A percentile compares a stretch with the other conserved stretches of the same genome.
These are phyloP conservation scores for Clitopilus hobsonii DNA, from an alignment of 768 basidiomycete species.

Conservation along the genomic window DNA sequence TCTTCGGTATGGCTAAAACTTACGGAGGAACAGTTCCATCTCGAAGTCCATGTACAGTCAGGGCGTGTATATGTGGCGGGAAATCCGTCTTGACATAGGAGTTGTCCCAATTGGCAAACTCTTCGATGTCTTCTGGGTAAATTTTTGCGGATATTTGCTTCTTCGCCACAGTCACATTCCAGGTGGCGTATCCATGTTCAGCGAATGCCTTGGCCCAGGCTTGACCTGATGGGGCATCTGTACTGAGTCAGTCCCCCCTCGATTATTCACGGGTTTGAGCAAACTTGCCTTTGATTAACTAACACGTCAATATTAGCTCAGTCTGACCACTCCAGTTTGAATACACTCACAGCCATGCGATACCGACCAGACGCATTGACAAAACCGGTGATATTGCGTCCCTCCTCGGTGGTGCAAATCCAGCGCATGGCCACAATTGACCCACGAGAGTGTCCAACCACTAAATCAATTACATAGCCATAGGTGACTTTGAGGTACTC, in stretches of 20 bases:
- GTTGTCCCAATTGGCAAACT: constrained; percentile 63
- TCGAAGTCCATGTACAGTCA: constrained; percentile 72
- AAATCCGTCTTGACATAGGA: constrained; percentile 66
- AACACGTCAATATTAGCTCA: constrained; percentile 7
- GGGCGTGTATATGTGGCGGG: constrained; percentile 57
- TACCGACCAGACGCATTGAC: constrained; percentile 78
- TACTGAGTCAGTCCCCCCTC: constrained; percentile 7
- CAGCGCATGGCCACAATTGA: constrained; percentile 64
- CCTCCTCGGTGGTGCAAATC: constrained; percentile 61
- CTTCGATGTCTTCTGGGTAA: constrained; percentile 53
- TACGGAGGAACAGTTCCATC: constrained; percentile 70
- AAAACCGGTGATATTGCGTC: constrained; percentile 49
- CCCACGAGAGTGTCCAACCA: constrained; percentile 80
- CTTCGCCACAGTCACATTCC: constrained; percentile 64
- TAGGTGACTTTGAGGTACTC: constrained; percentile 51
- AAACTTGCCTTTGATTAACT: constrained; percentile 42
- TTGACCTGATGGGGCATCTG: constrained; percentile 25
- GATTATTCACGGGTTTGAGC: constrained; percentile 6
- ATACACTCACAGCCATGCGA: constrained; percentile 63
- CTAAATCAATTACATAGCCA: constrained; percentile 64
- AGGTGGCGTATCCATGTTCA: constrained; percentile 55
- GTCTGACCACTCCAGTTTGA: background rate
- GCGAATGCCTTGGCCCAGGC: constrained; percentile 48
- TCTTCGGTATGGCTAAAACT: too few relatives aligned
- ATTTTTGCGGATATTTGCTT: constrained; percentile 48